Conservation (phyloP, 108 stramenopile species). For the Aurantiochytrium sp. region DNA sequence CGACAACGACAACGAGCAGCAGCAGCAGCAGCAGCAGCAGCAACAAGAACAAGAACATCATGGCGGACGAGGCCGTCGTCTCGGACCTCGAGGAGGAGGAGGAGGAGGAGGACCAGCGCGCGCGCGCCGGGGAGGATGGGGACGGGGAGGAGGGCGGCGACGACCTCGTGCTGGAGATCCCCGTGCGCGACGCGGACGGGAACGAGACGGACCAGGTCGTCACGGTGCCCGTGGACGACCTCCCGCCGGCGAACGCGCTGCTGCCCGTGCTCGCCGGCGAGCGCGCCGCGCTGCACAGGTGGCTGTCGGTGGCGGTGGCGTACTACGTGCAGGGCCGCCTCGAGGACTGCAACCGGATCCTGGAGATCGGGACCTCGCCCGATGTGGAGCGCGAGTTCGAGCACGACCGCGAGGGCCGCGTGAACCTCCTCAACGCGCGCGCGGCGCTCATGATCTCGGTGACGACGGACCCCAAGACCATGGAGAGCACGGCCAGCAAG, state of each 20-base stretch:
- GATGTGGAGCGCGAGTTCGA: constrained; percentile 6
- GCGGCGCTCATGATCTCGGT: constrained; percentile 12
- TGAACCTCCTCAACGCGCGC: constrained; percentile 3
- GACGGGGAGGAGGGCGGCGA: background rate
- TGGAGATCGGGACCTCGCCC: background rate
- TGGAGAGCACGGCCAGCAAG: background rate
- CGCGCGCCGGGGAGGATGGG: too few species aligned
- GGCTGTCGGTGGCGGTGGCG: background rate
- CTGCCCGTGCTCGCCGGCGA: background rate
- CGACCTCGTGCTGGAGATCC: constrained; percentile 1
- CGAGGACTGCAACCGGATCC: background rate
- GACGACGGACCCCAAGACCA: background rate
- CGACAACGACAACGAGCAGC: too few species aligned
- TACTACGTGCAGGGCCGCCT: constrained; percentile 11
- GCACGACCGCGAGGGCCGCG: background rate
- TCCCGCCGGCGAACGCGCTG: background rate
- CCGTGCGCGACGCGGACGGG: constrained; percentile 6
- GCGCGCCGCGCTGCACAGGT: background rate
- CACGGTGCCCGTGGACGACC: background rate
- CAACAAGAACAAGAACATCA: too few species aligned
- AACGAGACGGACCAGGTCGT: constrained; percentile 11
- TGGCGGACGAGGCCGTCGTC: background rate
- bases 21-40: too few species aligned
- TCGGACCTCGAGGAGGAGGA: background rate
- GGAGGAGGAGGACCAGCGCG: background rate